Conservation (phyloP, 1,139 yeast species). For the Yamadazyma aaseri region DNA sequence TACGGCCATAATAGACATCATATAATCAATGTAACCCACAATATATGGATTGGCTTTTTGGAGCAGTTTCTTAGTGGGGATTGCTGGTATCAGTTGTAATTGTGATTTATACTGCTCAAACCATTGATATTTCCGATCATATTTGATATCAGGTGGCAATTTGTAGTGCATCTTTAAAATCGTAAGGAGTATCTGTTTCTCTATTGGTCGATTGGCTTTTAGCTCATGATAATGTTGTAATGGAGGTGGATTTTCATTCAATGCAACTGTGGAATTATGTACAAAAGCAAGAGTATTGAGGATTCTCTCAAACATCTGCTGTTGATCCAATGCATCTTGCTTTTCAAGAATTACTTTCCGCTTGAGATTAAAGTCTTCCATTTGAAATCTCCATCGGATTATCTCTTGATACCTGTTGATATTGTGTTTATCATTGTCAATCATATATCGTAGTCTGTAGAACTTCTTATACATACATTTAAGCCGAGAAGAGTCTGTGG, state of each 20-base stretch:
- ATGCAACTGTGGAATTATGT: slow-evolving; percentile 35
- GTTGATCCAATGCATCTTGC: slow-evolving; percentile 6
- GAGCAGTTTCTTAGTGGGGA: slow-evolving; percentile 12
- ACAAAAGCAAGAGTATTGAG: slow-evolving; percentile 38
- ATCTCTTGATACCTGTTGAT: slow-evolving; percentile 19
- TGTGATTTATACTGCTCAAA: slow-evolving; percentile 13
- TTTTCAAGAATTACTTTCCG: slow-evolving; percentile 16
- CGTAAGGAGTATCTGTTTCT: slow-evolving; percentile 28
- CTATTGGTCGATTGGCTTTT: slow-evolving; percentile 19
- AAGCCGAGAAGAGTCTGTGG: slow-evolving; percentile 1
- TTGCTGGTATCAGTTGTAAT: slow-evolving; percentile 10
- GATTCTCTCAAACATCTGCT: slow-evolving; percentile 21
- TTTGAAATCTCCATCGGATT: slow-evolving; percentile 26
- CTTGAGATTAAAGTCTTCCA: slow-evolving; percentile 21
- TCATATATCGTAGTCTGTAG: slow-evolving; percentile 29
- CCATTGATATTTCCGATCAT: slow-evolving; percentile 33
- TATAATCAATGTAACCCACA: slow-evolving; percentile 21
- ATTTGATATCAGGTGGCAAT: slow-evolving; percentile 28
- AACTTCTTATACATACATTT: slow-evolving; percentile 28
- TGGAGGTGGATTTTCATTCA: slow-evolving; percentile 11
- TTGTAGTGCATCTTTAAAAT: slow-evolving; percentile 30
- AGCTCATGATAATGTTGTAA: slow-evolving; percentile 24
- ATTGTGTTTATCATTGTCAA: slow-evolving; percentile 17
- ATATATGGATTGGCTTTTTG: slow-evolving; percentile 9
- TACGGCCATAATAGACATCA: slow-evolving; percentile 30